Percentiles rank a stretch among this genome's conserved stretches.
These are phyloP conservation scores for Coffea canephora DNA, from an alignment of 257 asterid genomes.

Conservation along the genomic window DNA sequence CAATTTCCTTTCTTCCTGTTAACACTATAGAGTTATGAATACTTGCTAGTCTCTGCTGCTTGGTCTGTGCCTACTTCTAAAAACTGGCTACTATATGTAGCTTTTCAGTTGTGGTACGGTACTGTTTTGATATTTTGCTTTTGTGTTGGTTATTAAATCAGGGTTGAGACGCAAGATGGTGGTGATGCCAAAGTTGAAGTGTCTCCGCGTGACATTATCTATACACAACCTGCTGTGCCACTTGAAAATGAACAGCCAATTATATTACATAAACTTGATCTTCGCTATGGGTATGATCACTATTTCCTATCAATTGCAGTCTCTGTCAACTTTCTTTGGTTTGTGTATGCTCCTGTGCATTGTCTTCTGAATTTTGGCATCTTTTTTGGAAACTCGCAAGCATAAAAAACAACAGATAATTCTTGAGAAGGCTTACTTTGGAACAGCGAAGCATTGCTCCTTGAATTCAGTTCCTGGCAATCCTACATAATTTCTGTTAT, in stretches of 20 bases:
- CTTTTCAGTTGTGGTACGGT: not conserved
- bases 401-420: not conserved
- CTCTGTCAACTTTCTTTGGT: not conserved
- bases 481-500: not conserved
- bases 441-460: not conserved
- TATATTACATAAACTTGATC: constrained; percentile 82
- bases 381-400: not conserved
- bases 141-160: constrained; percentile 7
- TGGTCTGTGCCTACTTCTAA: no score
- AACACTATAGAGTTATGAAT: no score
- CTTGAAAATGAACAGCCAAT: constrained; percentile 63
- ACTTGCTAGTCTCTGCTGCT: no score
- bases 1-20: no score
- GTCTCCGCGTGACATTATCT: constrained; percentile 96
- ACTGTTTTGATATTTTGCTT: not conserved
- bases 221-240: constrained; percentile 79
- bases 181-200: constrained; percentile 96
- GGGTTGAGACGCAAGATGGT: constrained; percentile 99
- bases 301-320: not conserved
- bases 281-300: constrained; percentile 75
- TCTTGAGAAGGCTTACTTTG: not conserved
- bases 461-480: not conserved
- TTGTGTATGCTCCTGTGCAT: not conserved
- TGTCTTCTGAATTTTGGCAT: not conserved
- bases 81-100: not conserved